phyloP scores from a whole-genome alignment of 75 land plant species.

The Gnetum montanum region DNA sequence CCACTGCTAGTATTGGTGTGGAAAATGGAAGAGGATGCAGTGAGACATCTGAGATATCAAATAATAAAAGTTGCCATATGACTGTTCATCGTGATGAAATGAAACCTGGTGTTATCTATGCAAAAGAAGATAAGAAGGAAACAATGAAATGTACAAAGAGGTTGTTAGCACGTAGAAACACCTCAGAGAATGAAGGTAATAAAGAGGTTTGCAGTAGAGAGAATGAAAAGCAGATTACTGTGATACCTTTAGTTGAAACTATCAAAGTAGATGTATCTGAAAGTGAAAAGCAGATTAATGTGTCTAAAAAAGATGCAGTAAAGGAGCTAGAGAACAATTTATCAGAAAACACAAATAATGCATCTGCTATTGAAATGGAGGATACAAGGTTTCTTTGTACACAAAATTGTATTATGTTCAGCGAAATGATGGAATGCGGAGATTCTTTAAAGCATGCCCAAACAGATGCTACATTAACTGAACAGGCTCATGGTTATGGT shows the following conservation, averaged over 20 bases:
- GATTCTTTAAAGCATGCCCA: neutral
- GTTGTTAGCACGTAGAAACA: slow-evolving; percentile 5
- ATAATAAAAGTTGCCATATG: neutral
- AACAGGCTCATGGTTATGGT: neutral
- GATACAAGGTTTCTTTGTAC: neutral
- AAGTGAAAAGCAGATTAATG: slow-evolving; percentile 10
- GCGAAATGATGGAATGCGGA: neutral
- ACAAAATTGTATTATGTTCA: neutral
- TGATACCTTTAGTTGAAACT: slow-evolving; percentile 11
- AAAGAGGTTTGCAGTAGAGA: slow-evolving; percentile 10
- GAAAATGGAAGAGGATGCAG: neutral
- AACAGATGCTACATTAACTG: neutral
- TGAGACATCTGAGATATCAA: neutral
- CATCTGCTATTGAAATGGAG: slow-evolving; percentile 5
- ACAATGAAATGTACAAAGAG: too few relatives aligned
- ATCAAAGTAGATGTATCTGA: slow-evolving; percentile 12
- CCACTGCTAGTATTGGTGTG: neutral
- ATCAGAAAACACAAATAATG: neutral
- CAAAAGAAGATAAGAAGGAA: slow-evolving; percentile 18
- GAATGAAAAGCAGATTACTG: slow-evolving; percentile 16
- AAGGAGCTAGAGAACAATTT: slow-evolving; percentile 9
- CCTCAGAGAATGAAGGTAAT: slow-evolving; percentile 20
- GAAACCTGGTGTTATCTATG: neutral
- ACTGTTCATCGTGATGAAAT: slow-evolving; percentile 7
- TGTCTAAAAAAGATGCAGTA: slow-evolving; percentile 1